Evolutionary conservation across 169 alveolate genomes (phyloP), one percentile per base, ranked within the genome.

Genomic region (Plasmodium cynomolgi): DNA sequence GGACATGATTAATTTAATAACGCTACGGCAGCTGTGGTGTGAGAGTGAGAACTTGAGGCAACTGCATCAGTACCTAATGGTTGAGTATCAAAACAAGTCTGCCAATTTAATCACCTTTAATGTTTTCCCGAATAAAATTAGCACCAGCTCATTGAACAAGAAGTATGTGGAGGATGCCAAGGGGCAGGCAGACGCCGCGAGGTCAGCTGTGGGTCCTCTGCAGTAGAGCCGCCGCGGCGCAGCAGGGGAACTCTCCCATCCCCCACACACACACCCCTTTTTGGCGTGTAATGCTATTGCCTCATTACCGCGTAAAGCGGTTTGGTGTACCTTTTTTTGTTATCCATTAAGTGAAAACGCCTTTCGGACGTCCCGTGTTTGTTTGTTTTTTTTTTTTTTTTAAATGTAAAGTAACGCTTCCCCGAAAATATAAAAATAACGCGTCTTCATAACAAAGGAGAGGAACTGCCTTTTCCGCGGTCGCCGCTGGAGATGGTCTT

Each of bases 11-110:
- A 90, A 90, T 90, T 90, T 90, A 79, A 90, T 90, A 17, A 90
- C 82, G 84, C 50, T 90, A 34, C 71, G 94, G n/a, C 94, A 90
- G 23, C 23, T 90, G 33, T 90, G 94, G 94, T 90, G 94, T 29
- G 94, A 90, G 20, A 41, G 91, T 20, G 94, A 90, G 50, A 90
- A 90, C 37, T 44, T 90, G 73, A 44, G 94, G 37, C 73, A 58
- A 80, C 58, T 90, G 8, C 90, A 90, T 50, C 94, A 90, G 41
- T 90, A 33, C 50, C 41, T 90, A 17, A 68, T 80, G 56, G 34
- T 71, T 1, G 94, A 90, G 23, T 90, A 90, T 90, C 94, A 90
- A 23, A 90, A 79, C 50, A 90, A 79, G 41, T 90, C 94, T 17
- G 91, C 90, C 50, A 90, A 80, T 50, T 90, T 85, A 44, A 80